Evolutionary conservation across 768 basidiomycete genomes (phyloP).

Genomic region (Hemileccinum impolitum): DNA sequence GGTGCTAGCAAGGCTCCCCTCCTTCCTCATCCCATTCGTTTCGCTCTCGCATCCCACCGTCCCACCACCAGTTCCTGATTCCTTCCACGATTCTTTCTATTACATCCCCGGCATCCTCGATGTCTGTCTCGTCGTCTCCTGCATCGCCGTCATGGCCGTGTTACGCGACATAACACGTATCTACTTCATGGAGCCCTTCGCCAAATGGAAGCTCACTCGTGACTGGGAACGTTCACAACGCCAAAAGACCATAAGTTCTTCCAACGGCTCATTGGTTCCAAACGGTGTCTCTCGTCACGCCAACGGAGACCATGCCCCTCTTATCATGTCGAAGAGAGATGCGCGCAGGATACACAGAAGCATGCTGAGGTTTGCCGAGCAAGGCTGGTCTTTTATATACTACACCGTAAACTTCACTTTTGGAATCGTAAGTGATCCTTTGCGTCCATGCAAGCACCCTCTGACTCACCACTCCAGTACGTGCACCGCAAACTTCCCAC

Average conservation of each 20-base stretch:
- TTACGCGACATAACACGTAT: conserved; percentile 77
- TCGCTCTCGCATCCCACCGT: conserved; percentile 66
- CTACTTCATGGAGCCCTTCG: conserved; percentile 76
- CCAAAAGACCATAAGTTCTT: conserved; percentile 13
- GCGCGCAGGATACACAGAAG: conserved; percentile 62
- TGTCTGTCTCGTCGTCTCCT: conserved; percentile 73
- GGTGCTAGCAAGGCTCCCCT: neutral
- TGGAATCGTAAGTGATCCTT: conserved; percentile 69
- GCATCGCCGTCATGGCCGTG: conserved; percentile 83
- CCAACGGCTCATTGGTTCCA: conserved; percentile 17
- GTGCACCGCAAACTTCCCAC: conserved; percentile 73
- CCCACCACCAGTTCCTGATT: conserved; percentile 59
- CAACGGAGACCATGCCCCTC: conserved; percentile 19
- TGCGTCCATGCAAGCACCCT: neutral
- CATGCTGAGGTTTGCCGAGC: conserved; percentile 89
- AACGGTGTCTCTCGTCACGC: conserved; percentile 32
- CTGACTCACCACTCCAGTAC: conserved; percentile 52
- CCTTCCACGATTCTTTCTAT: conserved; percentile 66
- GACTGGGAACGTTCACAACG: conserved; percentile 38
- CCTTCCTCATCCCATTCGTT: conserved; percentile 65
- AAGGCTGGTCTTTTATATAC: conserved; percentile 88
- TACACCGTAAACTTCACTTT: conserved; percentile 71
- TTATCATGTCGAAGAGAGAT: conserved; percentile 41
- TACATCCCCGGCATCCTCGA: conserved; percentile 77
- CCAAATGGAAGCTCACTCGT: conserved; percentile 66